Evolutionary conservation across 257 asterid species (phyloP).

Genomic region (Cinchona pubescens): DNA sequence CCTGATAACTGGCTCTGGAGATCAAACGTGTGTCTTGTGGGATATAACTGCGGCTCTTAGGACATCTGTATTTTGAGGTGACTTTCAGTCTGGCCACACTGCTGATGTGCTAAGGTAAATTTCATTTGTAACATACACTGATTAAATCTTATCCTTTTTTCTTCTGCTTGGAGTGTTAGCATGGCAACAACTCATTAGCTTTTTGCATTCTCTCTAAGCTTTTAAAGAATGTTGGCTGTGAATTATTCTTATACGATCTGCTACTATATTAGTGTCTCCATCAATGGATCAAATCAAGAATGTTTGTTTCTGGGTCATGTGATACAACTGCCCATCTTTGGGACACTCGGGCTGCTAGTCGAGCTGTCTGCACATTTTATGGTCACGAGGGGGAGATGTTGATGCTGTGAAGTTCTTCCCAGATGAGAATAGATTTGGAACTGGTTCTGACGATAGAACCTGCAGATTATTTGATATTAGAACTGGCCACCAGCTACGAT

Average conservation of each 20-base stretch:
- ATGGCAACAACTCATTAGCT: not conserved
- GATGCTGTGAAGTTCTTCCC: slow-evolving; percentile 89
- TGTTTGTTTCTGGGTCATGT: slow-evolving; percentile 96
- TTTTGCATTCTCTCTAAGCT: not conserved
- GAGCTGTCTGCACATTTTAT: slow-evolving; percentile 86
- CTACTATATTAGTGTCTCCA: slow-evolving; percentile 69
- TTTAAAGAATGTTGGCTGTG: slow-evolving; percentile 6
- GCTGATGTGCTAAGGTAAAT: slow-evolving; percentile 76
- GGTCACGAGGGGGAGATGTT: slow-evolving; percentile 95
- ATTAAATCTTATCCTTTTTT: not conserved
- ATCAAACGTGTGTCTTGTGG: slow-evolving; percentile 93
- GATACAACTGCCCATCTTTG: slow-evolving; percentile 92
- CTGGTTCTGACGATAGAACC: slow-evolving; percentile 93
- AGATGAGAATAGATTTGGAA: slow-evolving; percentile 90
- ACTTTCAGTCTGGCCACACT: slow-evolving; percentile 96
- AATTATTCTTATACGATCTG: slow-evolving; percentile 13
- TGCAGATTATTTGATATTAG: slow-evolving; percentile 90
- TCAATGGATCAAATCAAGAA: slow-evolving; percentile 69
- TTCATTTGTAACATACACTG: slow-evolving; percentile 3
- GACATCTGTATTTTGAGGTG: slow-evolving; percentile 93
- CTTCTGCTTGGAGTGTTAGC: not conserved
- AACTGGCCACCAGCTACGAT: slow-evolving; percentile 98
- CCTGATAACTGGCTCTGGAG: slow-evolving; percentile 91
- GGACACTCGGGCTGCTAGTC: slow-evolving; percentile 99
- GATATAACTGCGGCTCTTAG: slow-evolving; percentile 94